These are phyloP conservation scores for Fusarium torreyae DNA, from an alignment of 2,329 filamentous ascomycete genomes.

Conservation along the genomic window DNA sequence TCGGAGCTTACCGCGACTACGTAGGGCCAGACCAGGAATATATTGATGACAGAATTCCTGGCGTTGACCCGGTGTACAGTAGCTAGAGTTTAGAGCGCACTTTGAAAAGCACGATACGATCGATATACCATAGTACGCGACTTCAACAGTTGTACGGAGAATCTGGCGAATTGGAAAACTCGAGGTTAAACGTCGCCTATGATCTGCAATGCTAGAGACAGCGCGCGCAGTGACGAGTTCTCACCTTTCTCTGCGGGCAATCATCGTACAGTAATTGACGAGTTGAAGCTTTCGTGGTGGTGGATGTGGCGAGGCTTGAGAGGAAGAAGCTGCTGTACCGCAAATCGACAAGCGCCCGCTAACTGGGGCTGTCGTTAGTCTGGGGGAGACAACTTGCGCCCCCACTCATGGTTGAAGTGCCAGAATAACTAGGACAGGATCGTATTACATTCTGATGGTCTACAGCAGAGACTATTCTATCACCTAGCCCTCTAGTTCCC, in stretches of 20 bases:
- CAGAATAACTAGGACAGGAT: conserved; percentile 8
- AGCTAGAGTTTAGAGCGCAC: no score
- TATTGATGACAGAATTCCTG: conserved; percentile 12
- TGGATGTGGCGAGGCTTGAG: conserved; percentile 17
- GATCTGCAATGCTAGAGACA: not conserved
- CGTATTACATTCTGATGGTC: fast-evolving
- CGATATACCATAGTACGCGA: no score
- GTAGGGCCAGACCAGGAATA: conserved; percentile 5
- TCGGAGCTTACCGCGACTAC: not conserved
- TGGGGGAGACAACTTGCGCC: conserved; percentile 26
- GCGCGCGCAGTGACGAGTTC: conserved; percentile 12
- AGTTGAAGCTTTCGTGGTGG: conserved; percentile 6
- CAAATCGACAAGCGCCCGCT: conserved; percentile 44
- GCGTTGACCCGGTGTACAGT: no score
- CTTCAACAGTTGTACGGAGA: not conserved
- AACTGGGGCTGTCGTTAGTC: conserved; percentile 26
- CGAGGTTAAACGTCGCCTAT: not conserved
- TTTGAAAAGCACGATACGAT: no score
- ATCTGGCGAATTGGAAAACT: not conserved
- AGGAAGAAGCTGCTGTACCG: conserved; percentile 9
- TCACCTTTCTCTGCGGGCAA: conserved; percentile 8
- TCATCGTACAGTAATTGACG: not conserved
- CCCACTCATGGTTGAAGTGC: conserved; percentile 15
- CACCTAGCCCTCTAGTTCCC: not conserved
- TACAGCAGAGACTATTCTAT: not conserved